Conservation (phyloP, 78 protist genomes). For the Corallochytrium limacisporum region DNA sequence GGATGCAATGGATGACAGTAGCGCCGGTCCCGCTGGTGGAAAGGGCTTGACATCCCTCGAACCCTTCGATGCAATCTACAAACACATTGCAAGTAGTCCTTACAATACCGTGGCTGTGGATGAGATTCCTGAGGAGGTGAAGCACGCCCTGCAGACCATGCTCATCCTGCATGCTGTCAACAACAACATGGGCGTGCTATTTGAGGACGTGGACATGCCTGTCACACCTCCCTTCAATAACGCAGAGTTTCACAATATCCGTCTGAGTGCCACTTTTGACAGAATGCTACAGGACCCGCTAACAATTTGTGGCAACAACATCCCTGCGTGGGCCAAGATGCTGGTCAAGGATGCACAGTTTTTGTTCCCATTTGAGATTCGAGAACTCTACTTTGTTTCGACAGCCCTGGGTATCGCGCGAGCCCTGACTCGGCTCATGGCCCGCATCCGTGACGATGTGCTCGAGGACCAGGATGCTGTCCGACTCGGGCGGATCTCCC, state of each 20-base stretch:
- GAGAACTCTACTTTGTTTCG: slow-evolving; percentile 5
- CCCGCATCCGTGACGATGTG: too few relatives aligned
- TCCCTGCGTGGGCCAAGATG: neutral
- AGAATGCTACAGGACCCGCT: slow-evolving; percentile 32
- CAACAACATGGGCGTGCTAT: too few relatives aligned
- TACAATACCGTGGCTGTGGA: too few relatives aligned
- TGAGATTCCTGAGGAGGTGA: too few relatives aligned
- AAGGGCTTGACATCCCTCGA: too few relatives aligned
- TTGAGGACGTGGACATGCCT: neutral
- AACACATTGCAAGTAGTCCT: too few relatives aligned
- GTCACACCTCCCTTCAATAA: neutral
- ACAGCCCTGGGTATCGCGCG: slow-evolving; percentile 38
- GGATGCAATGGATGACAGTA: too few relatives aligned
- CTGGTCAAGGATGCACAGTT: too few relatives aligned
- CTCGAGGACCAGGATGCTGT: neutral
- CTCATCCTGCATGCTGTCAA: too few relatives aligned
- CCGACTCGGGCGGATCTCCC: slow-evolving; percentile 1
- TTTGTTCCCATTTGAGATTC: slow-evolving; percentile 14
- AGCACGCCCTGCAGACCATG: too few relatives aligned
- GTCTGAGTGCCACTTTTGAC: slow-evolving; percentile 20
- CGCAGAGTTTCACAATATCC: slow-evolving; percentile 3
- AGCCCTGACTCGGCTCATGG: slow-evolving; percentile 4
- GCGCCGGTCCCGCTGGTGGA: too few relatives aligned
- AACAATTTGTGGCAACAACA: slow-evolving; percentile 7
- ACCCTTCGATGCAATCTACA: too few relatives aligned